Percentiles rank a stretch among this genome's conserved stretches.
Conservation (phyloP, 1,284 basidiomycete genomes). For the Microbotryum lychnidis-dioicae region DNA sequence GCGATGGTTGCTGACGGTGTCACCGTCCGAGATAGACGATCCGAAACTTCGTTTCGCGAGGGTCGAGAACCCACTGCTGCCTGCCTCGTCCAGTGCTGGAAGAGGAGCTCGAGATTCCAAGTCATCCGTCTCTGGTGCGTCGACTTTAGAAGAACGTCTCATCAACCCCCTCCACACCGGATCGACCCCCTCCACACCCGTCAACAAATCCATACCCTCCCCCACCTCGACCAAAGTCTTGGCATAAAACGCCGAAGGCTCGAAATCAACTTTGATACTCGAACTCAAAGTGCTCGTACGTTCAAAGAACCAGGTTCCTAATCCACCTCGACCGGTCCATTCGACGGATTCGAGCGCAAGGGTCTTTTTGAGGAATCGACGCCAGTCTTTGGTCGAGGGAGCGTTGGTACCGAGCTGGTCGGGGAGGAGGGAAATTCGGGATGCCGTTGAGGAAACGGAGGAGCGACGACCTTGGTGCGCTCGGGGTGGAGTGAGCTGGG, state of each 20-base stretch:
- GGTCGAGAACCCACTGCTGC: no score
- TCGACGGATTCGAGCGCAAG: constrained; percentile 14
- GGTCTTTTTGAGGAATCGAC: constrained; percentile 24
- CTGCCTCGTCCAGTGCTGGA: no score
- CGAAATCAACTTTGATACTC: constrained; percentile 10
- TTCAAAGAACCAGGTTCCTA: constrained; percentile 20
- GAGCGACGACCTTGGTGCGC: neutral
- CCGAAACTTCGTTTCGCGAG: no score
- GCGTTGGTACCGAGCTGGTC: neutral
- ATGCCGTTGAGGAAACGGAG: neutral
- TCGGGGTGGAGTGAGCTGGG: neutral
- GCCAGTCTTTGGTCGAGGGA: constrained; percentile 22
- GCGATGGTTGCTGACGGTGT: no score
- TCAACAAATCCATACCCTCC: no score
- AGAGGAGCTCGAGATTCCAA: no score
- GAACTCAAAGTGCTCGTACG: neutral
- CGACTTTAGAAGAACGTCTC: no score
- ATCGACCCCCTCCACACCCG: no score
- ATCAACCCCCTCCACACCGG: no score
- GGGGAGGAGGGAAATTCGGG: neutral
- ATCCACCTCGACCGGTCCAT: constrained; percentile 23
- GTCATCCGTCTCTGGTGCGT: no score
- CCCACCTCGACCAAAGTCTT: no score
- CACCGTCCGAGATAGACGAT: no score
- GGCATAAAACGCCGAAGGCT: constrained; percentile 7